Conservation (phyloP, 1,139 yeast genomes). For the Oligophagozyma castellii region DNA sequence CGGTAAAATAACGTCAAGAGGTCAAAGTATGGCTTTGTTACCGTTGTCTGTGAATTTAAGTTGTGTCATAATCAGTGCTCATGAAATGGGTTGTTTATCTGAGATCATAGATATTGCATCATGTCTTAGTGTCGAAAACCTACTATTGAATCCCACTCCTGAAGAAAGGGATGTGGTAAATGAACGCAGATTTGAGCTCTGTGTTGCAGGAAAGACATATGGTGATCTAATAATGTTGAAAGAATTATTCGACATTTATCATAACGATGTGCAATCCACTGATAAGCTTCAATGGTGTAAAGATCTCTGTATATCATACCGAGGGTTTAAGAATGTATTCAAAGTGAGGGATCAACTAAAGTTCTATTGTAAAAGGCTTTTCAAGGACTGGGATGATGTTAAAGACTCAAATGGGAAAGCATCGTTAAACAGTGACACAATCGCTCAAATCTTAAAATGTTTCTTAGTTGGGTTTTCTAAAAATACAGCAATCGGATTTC, state of each 20-base stretch:
- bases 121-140: constrained; percentile 83
- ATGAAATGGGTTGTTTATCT: constrained; percentile 40
- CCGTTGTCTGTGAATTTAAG: constrained; percentile 89
- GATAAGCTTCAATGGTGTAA: constrained; percentile 80
- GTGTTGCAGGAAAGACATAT: constrained; percentile 52
- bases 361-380: constrained; percentile 42
- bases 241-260: constrained; percentile 56
- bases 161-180: constrained; percentile 70
- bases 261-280: constrained; percentile 27
- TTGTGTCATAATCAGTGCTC: constrained; percentile 69
- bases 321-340: constrained; percentile 68
- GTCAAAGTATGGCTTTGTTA: constrained; percentile 71
- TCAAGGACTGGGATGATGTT: constrained; percentile 19
- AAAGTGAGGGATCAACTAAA: constrained; percentile 65
- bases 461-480: constrained; percentile 71
- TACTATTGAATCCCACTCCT: constrained; percentile 65
- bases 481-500: constrained; percentile 88
- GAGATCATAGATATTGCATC: constrained; percentile 82
- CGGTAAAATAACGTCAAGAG: constrained; percentile 66
- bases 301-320: constrained; percentile 57
- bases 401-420: constrained; percentile 8
- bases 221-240: constrained; percentile 82
- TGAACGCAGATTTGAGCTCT: constrained; percentile 43
- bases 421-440: constrained; percentile 25
- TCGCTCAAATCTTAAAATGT: constrained; percentile 52